Evolutionary conservation across 78 protist genomes (phyloP), one percentile per base, ranked within the genome.

Genomic region (Creolimax fragrantissima): DNA sequence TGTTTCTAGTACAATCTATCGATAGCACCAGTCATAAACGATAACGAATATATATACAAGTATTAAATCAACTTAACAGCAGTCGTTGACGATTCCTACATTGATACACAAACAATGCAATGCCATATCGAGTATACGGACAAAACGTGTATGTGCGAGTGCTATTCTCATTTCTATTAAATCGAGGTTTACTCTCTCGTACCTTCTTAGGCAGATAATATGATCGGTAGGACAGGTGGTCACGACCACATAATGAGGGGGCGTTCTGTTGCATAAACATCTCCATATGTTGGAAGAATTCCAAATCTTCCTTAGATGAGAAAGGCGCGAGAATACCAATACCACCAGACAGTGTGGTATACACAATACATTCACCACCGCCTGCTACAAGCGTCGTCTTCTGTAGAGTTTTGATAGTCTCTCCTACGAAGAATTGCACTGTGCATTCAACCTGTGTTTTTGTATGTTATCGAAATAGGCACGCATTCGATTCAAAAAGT

Each of bases 181-280:
- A n/a, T n/a, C n/a, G n/a, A n/a, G n/a, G n/a, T n/a, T n/a, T n/a
- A n/a, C n/a, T n/a, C n/a, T n/a, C n/a, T n/a, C 41, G 5, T 43
- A 43, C 96, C 94, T 97, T 97, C 81, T 94, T 95, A 5, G 99
- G 99, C 95, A 93, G 92, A 84, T 95, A 97, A 89, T 86, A 90
- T 45, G 98, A 96, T 43, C 98, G 94, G 94, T 92, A 98, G 43
- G 96, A 3, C 44, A 97, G 92, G 74, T 98, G 99, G 89, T 97
- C 98, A 66, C 98, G 93, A 11, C 98, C 98, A 17, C 93, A 85
- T 35, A 96, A 44, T 74, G 98, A 94, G 4, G 96, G 91, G 35
- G 45, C n/a, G 42, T 96, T 96, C 35, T 91, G 58, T 35, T 98
- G 95, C 94, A 98, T 44, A 84, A 97, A 96, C 94, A 97, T 95